A percentile compares a stretch with the other conserved stretches of the same genome.
Conservation (phyloP, 768 basidiomycete species). For the Rhizopogon vulgaris region DNA sequence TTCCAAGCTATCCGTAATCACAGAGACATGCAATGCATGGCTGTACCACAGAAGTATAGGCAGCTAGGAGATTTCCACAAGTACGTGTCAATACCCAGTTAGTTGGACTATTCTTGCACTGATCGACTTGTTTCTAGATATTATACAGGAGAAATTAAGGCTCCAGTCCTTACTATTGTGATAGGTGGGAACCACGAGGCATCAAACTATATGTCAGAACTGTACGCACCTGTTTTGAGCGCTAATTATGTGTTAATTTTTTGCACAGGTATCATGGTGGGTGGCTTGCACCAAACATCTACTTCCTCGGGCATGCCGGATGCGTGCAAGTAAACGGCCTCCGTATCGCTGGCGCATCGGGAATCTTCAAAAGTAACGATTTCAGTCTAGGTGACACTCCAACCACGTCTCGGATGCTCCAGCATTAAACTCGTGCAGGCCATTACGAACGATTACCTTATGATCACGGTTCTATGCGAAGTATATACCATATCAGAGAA, state of each 20-base stretch:
- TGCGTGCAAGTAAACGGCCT: slow-evolving; percentile 84
- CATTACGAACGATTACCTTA: slow-evolving; percentile 83
- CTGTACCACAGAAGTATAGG: slow-evolving; percentile 87
- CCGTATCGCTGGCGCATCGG: slow-evolving; percentile 85
- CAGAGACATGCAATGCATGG: slow-evolving; percentile 83
- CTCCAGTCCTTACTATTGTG: slow-evolving; percentile 84
- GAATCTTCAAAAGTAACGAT: slow-evolving; percentile 80
- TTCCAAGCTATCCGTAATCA: slow-evolving; percentile 89
- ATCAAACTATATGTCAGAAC: slow-evolving; percentile 93
- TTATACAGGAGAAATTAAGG: slow-evolving; percentile 76
- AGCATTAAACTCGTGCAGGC: slow-evolving; percentile 35
- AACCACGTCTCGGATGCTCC: background rate
- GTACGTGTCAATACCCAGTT: slow-evolving; percentile 28
- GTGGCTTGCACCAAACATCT: slow-evolving; percentile 95
- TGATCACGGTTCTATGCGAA: slow-evolving; percentile 61
- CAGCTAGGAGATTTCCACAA: slow-evolving; percentile 79
- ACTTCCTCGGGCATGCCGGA: slow-evolving; percentile 90
- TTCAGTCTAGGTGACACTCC: slow-evolving; percentile 53
- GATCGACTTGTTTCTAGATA: slow-evolving; percentile 46
- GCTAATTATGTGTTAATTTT: slow-evolving; percentile 1
- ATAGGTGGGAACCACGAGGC: slow-evolving; percentile 99
- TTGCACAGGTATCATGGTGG: slow-evolving; percentile 82
- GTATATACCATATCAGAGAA: slow-evolving; percentile 87
- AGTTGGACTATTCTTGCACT: background rate
- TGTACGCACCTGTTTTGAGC: slow-evolving; percentile 45